These are phyloP conservation scores for Aspergillus nomiae DNA, from an alignment of 2,329 filamentous ascomycete genomes.

Conservation along the genomic window DNA sequence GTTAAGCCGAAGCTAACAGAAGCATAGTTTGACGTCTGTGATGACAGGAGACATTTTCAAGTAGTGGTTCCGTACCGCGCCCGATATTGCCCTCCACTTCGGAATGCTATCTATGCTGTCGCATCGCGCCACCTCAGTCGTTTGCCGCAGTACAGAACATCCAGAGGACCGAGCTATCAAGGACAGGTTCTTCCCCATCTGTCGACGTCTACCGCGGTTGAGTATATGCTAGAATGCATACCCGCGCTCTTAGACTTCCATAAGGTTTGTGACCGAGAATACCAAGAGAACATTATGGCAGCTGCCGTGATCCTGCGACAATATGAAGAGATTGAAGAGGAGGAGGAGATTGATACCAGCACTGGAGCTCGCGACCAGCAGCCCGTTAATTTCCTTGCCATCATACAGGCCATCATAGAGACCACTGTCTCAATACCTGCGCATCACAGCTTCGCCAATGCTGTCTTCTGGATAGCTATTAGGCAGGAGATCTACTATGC, in stretches of 20 bases:
- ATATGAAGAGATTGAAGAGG: conserved; percentile 30
- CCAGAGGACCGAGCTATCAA: conserved; percentile 15
- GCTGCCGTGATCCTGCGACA: conserved; percentile 28
- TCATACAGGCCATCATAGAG: conserved; percentile 27
- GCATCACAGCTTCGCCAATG: conserved; percentile 21
- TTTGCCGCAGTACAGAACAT: conserved; percentile 23
- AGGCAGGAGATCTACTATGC: conserved; percentile 30
- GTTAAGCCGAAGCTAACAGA: not conserved
- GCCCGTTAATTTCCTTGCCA: conserved; percentile 24
- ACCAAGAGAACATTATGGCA: conserved; percentile 30
- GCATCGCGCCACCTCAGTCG: conserved; percentile 24
- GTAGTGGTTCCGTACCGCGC: conserved; percentile 22
- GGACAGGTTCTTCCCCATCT: conserved; percentile 19
- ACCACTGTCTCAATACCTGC: conserved; percentile 21
- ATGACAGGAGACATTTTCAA: conserved; percentile 23
- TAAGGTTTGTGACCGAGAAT: conserved; percentile 12
- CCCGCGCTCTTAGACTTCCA: conserved; percentile 23
- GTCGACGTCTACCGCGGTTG: conserved; percentile 19
- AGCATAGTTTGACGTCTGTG: conserved; percentile 26
- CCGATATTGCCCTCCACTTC: conserved; percentile 20
- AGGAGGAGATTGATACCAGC: conserved; percentile 28
- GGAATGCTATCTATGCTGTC: conserved; percentile 27
- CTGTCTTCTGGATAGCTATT: conserved; percentile 28
- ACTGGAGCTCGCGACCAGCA: conserved; percentile 12
- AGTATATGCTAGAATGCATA: conserved; percentile 27